Base-by-base conservation (phyloP, 768 basidiomycete species). In the Clavaria fumosa region DNA sequence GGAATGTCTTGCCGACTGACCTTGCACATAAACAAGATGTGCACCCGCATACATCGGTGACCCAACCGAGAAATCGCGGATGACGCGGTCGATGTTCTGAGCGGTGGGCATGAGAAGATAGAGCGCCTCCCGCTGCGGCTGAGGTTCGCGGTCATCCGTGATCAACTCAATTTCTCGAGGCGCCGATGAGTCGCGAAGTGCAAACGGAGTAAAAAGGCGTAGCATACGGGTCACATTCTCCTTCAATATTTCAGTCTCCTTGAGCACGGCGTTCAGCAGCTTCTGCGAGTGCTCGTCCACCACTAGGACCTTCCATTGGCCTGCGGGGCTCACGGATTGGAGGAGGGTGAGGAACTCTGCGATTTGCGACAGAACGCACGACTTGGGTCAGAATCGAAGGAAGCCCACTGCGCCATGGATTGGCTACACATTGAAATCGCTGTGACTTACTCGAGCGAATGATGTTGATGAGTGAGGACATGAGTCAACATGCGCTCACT, bases 271-370 rank as follows among this genome's bases (percentile, higher is more conserved):
- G 43, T 77, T 71, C 32, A 99, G 58, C 38, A 97, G 61, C 53
- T 69, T 75, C 57, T 90, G 79, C 18, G 90, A 79, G 58, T 85
- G 73, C 46, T 90, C 86, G 56, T 99, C 95, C 37, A 97, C 83
- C 42, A 99, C 89, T 31, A 97, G 73, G 47, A 95, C 82, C 72
- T 99, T 99, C 95, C 95, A 99, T 69, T 74, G 64, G 41, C 73
- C 75, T 14, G 80, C 75, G 2, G 91, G 85, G 51, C 80, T 75
- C 33, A 88, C 85, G 31, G 84, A 83, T 54, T 82, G 70, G 49
- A 93, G 79, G 12, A 82, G 77, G 34, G 88, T 82, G 43, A 91
- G 67, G 54, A 91, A 89, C 53, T 81, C 88, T 91, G 50, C 9
- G 9, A 24, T 11, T 22, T 26, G 7, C 10, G 23, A 9, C 15